A percentile compares a stretch with the other conserved stretches of the same genome.
These are phyloP conservation scores for Entomortierella beljakovae DNA, from an alignment of 192 early-diverging fungal genomes.

Conservation along the genomic window DNA sequence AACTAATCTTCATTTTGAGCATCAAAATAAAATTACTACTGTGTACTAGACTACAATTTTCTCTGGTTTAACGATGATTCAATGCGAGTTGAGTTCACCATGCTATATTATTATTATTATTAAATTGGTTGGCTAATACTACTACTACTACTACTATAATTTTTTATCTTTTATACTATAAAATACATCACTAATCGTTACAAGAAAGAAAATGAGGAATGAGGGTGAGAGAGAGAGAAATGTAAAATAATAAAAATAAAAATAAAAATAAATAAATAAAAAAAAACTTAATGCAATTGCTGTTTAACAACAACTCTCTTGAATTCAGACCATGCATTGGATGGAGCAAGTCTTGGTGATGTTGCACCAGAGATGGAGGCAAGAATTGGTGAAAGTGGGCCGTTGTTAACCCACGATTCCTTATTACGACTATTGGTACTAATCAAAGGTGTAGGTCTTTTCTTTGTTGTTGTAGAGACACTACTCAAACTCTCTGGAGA, in stretches of 20 bases:
- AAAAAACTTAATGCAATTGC: constrained; percentile 3
- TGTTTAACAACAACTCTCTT: constrained; percentile 51
- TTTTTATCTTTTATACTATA: too few species aligned
- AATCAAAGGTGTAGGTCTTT: constrained; percentile 14
- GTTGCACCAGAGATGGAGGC: constrained; percentile 46
- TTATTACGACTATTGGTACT: constrained; percentile 21
- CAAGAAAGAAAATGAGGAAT: too few species aligned
- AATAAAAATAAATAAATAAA: neutral
- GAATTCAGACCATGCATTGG: constrained; percentile 55
- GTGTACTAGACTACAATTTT: too few species aligned
- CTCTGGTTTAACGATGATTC: too few species aligned
- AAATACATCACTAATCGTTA: too few species aligned
- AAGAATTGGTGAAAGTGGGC: constrained; percentile 44
- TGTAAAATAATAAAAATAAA: neutral
- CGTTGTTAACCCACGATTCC: constrained; percentile 50
- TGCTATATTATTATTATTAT: too few species aligned
- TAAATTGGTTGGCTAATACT: too few species aligned
- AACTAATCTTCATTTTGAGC: too few species aligned
- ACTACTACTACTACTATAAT: too few species aligned
- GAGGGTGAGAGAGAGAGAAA: too few species aligned
- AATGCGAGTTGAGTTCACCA: too few species aligned
- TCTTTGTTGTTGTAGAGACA: neutral
- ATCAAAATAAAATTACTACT: too few species aligned
- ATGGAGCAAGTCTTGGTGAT: constrained; percentile 34
- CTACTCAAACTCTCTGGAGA: constrained; percentile 3